Conservation (phyloP, 345 rosid species). For the Xanthoceras sorbifolium region DNA sequence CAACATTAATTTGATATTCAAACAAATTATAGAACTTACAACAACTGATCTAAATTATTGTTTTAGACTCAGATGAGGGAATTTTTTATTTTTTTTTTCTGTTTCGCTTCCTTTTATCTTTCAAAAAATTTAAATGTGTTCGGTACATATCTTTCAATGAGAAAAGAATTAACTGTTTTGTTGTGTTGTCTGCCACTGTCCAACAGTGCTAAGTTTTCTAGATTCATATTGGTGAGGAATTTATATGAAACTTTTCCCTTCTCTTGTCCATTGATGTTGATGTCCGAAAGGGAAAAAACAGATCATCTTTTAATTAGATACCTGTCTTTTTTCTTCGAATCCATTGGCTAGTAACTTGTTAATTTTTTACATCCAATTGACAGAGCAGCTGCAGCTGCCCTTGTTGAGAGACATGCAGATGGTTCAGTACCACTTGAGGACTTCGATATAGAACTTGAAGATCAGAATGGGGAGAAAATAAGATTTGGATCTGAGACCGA, state of each 20-base stretch:
- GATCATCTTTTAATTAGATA: not conserved
- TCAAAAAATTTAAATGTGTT: not conserved
- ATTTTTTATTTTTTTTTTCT: not conserved
- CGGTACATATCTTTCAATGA: not conserved
- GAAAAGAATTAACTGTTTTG: not conserved
- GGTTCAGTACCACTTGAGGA: conserved; percentile 75
- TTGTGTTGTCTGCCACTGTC: not conserved
- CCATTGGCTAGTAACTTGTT: conserved; percentile 4
- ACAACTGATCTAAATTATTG: not conserved
- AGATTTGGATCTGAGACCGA: conserved; percentile 81
- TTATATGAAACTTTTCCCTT: not conserved
- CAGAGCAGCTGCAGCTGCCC: conserved; percentile 83
- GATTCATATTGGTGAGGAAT: not conserved
- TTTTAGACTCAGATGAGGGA: not conserved
- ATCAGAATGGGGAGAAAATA: conserved; percentile 74
- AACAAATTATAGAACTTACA: not conserved
- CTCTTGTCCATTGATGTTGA: not conserved
- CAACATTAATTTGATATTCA: not conserved
- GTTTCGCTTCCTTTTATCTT: not conserved
- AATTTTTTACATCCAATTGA: conserved; percentile 20
- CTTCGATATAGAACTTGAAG: conserved; percentile 80
- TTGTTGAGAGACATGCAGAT: conserved; percentile 73
- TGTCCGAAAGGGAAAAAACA: not conserved
- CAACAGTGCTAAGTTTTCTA: not conserved
- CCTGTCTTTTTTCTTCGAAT: not conserved